Conservation (phyloP, 768 basidiomycete species). For the Amanita exitialis region DNA sequence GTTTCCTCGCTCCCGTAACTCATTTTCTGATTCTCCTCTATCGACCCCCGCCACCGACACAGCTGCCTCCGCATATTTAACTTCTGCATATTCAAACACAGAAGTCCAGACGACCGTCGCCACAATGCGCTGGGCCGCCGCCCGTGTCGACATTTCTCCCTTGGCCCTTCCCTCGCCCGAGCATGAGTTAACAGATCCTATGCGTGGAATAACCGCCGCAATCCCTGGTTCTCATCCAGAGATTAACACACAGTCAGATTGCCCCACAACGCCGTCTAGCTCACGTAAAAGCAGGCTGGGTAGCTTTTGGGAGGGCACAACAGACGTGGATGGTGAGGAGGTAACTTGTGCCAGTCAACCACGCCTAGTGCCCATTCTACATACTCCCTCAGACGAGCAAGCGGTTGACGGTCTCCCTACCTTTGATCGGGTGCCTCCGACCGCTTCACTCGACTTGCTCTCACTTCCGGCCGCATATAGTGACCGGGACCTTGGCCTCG, state of each 20-base stretch:
- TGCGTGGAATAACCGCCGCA: constrained; percentile 62
- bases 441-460: neutral
- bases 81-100: constrained; percentile 26
- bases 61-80: constrained; percentile 16
- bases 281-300: constrained; percentile 47
- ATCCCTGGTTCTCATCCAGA: constrained; percentile 52
- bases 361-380: constrained; percentile 12
- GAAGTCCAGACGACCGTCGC: constrained; percentile 65
- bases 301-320: constrained; percentile 74
- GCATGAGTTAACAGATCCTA: constrained; percentile 84
- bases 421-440: neutral
- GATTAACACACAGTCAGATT: constrained; percentile 16
- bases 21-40: constrained; percentile 18
- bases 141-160: constrained; percentile 75
- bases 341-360: constrained; percentile 8
- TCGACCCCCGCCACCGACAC: constrained; percentile 12
- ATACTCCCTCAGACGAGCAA: constrained; percentile 13
- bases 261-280: constrained; percentile 34
- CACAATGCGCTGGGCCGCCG: constrained; percentile 79
- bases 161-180: constrained; percentile 86
- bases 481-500: neutral
- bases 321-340: constrained; percentile 40
- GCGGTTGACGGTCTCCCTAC: neutral
- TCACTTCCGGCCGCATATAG: neutral
- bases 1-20: constrained; percentile 24